Conservation (phyloP, 352 stramenopile species). For the Phytopythium chamaehyphon region DNA sequence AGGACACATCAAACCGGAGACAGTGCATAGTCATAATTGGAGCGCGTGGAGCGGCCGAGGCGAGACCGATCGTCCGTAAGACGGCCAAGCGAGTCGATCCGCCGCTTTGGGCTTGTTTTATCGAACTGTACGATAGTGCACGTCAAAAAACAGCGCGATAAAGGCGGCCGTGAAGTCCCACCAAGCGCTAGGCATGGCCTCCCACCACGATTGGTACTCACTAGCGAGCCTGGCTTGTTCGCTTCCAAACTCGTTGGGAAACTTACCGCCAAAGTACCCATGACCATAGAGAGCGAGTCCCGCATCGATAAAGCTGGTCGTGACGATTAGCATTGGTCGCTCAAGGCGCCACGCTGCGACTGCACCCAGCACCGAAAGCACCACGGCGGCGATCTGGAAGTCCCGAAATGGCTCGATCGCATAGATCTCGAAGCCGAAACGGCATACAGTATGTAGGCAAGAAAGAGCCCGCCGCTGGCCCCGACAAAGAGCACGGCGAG, state of each 20-base stretch:
- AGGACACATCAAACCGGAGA: constrained; percentile 1
- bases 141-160: constrained; percentile 46
- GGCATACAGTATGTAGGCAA: constrained; percentile 50
- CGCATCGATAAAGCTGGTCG: constrained; percentile 48
- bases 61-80: background rate
- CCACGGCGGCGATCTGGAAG: constrained; percentile 40
- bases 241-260: constrained; percentile 42
- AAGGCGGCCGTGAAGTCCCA: constrained; percentile 56
- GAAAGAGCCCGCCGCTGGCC: constrained; percentile 37
- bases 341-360: constrained; percentile 43
- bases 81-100: constrained; percentile 10
- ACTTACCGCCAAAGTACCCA: constrained; percentile 59
- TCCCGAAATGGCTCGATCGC: constrained; percentile 33
- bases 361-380: constrained; percentile 32
- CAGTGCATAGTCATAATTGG: constrained; percentile 5
- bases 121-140: constrained; percentile 53
- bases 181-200: constrained; percentile 51
- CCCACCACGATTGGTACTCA: constrained; percentile 27
- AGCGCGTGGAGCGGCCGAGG: background rate
- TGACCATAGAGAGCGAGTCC: constrained; percentile 43
- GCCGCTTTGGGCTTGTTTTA: constrained; percentile 27
- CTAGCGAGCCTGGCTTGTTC: constrained; percentile 29
- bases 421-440: constrained; percentile 53
- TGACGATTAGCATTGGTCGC: constrained; percentile 43
- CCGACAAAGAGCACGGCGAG: constrained; percentile 53